Evolutionary conservation across 768 basidiomycete genomes (phyloP), one percentile per base, ranked within the genome.

Genomic region (Suillus fuscotomentosus): DNA sequence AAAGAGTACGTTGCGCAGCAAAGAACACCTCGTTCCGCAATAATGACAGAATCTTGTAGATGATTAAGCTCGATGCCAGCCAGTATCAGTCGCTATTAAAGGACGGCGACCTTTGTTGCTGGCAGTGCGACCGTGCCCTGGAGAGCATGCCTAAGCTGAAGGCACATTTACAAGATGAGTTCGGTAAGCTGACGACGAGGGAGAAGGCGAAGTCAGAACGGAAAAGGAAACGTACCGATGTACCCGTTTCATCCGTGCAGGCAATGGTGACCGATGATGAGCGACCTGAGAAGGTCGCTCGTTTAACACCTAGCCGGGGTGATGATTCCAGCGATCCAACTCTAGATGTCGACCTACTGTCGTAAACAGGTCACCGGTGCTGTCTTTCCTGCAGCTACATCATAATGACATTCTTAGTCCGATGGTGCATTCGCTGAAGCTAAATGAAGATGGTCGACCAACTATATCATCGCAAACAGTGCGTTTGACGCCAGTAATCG

Each of bases 91-190:
- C 79, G 3, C 74, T 92, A 39, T 79, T 96, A 63, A 91, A 93
- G 68, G 84, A 85, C 47, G 76, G 78, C 66, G 80, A 79, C 64
- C 81, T 96, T 4, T 69, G 72, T 7, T 97, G 95, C 73, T 94
- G 87, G 79, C 82, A 77, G 60, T 97, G 95, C 74, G 79, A 83
- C 24, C 74, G 82, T 50, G 74, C 77, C 62, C 79, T 87, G 75
- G 88, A 84, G 69, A 92, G 88, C 65, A 90, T 96, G 64, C 92
- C 92, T 0, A 76, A 78, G 39, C 77, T 97, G 56, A 94, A 93
- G 71, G 74, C 72, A 8, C 95, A 97, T 73, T 79, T 96, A 7
- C 84, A 89, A 71, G 82, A 85, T 67, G 92, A 95, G 70, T 92
- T 87, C 83, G 83, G 88, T 41, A 77, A 80, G 60, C 75, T 83